phyloP scores from a whole-genome alignment of 2,329 filamentous ascomycete species.

The Zarea fungicola region DNA sequence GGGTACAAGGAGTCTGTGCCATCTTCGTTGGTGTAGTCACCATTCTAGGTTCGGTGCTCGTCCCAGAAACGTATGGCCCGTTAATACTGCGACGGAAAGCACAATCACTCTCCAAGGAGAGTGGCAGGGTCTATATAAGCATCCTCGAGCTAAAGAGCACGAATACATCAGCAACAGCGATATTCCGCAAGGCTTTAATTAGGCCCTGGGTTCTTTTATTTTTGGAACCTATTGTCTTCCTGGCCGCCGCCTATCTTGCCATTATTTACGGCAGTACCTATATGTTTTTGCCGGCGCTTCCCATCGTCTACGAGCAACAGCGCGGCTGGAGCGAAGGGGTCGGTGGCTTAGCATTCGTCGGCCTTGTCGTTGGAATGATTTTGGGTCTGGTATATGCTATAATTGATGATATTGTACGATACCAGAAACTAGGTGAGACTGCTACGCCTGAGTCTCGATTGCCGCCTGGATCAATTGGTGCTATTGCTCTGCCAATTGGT shows the following conservation, averaged over 20 bases:
- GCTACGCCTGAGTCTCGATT: constrained; percentile 55
- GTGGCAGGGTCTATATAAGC: constrained; percentile 17
- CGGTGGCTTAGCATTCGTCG: constrained; percentile 61
- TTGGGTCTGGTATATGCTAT: constrained; percentile 44
- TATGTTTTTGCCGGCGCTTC: constrained; percentile 54
- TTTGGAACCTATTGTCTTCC: constrained; percentile 62
- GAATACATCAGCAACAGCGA: constrained; percentile 38
- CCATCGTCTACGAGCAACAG: constrained; percentile 58
- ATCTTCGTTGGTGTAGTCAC: constrained; percentile 37
- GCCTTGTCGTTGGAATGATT: constrained; percentile 61
- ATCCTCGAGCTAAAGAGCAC: constrained; percentile 41
- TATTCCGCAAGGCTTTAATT: constrained; percentile 35
- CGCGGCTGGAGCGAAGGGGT: constrained; percentile 56
- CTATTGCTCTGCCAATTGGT: constrained; percentile 46
- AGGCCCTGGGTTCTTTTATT: constrained; percentile 66
- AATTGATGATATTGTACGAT: constrained; percentile 38
- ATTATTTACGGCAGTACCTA: constrained; percentile 54
- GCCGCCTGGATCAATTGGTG: constrained; percentile 50
- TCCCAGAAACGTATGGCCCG: constrained; percentile 27
- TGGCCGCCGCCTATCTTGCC: constrained; percentile 60
- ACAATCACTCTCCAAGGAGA: constrained; percentile 17
- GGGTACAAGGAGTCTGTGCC: constrained; percentile 39
- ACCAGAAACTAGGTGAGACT: constrained; percentile 36
- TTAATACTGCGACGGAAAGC: constrained; percentile 23
- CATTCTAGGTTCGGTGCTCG: constrained; percentile 38